Evolutionary conservation across 2,329 filamentous ascomycete genomes (phyloP), one percentile per base, ranked within the genome.

Genomic region (Pseudogymnoascus sp.): DNA sequence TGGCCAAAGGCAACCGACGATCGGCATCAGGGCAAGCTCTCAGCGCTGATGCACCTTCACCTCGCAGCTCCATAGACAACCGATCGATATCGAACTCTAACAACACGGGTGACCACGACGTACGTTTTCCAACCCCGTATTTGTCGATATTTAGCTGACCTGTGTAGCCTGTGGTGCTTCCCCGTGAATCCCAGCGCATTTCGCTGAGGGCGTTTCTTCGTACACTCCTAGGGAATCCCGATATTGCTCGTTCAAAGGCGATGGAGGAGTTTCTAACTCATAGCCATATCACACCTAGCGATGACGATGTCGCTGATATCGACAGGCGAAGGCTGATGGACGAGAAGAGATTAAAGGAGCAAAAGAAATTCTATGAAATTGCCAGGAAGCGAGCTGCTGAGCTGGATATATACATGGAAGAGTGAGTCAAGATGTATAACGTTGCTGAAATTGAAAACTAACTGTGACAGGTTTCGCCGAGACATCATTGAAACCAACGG

Each of bases 371-470:
- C 74, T 99, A 97, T 74, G 93, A 99, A 73, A 93, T 99, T 72
- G 95, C 95, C 7, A 82, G 92, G 68, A 87, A 92, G 74, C 86
- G 95, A 67, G 95, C 95, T 1, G 89, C 90, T 4, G 95, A 97
- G 72, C 81, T 99, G 61, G 95, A 99, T 75, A 90, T 96, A 24
- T 97, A 97, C 74, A 99, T 99, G 95, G 95, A 99, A 76, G 77
- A 96, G 87, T 91, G 76, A 76, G 86, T 78, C 65, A 16, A 11
- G 33, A 21, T 14, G 5, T 44, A 2, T 35, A 44, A 10, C 8
- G 16, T 14, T 16, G n/a, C 8, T 33, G 2, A 14, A 35, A 62
- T 1, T 13, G 2, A 7, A 38, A 38, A 38, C 68, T 72, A 63
- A 71, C 33, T 3, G n/a, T 19, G 61, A 4, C 44, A 85, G 82